A percentile compares a stretch with the other conserved stretches of the same genome.
Conservation (phyloP, 73 alveolate species). For the Paramecium pentaurelia region DNA sequence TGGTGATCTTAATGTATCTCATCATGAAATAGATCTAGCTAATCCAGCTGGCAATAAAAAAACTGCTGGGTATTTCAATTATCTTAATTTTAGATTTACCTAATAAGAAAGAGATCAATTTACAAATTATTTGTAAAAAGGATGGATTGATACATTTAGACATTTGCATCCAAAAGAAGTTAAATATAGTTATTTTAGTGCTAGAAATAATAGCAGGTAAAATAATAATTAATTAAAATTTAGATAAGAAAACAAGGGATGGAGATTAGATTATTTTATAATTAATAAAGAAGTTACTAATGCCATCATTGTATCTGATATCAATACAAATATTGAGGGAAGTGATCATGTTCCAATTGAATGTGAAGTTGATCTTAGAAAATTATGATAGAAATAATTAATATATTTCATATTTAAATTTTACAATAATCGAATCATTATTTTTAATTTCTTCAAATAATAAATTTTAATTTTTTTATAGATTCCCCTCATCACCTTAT, state of each 20-base stretch:
- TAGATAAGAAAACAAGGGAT: constrained; percentile 72
- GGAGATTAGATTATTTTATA: constrained; percentile 83
- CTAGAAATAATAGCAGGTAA: constrained; percentile 63
- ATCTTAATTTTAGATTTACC: constrained; percentile 52
- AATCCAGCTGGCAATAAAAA: constrained; percentile 82
- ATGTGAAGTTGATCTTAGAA: constrained; percentile 53
- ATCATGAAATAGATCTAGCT: constrained; percentile 85
- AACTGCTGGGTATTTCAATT: constrained; percentile 71
- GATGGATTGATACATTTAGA: constrained; percentile 69
- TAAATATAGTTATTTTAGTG: constrained; percentile 81
- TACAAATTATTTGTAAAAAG: constrained; percentile 63
- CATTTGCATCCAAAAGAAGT: constrained; percentile 75
- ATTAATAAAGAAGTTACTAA: constrained; percentile 60
- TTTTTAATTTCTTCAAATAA: no score
- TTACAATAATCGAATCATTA: not conserved
- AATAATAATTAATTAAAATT: not conserved
- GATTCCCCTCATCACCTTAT: no score
- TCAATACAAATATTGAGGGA: constrained; percentile 69
- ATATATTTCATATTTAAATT: not conserved
- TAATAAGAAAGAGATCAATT: constrained; percentile 81
- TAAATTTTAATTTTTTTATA: no score
- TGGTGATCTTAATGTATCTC: constrained; percentile 95
- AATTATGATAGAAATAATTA: not conserved
- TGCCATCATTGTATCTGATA: constrained; percentile 66
- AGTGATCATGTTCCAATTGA: constrained; percentile 87